Base-by-base conservation (phyloP, 2,329 filamentous ascomycete genomes). In the Botrytis pseudocinerea region DNA sequence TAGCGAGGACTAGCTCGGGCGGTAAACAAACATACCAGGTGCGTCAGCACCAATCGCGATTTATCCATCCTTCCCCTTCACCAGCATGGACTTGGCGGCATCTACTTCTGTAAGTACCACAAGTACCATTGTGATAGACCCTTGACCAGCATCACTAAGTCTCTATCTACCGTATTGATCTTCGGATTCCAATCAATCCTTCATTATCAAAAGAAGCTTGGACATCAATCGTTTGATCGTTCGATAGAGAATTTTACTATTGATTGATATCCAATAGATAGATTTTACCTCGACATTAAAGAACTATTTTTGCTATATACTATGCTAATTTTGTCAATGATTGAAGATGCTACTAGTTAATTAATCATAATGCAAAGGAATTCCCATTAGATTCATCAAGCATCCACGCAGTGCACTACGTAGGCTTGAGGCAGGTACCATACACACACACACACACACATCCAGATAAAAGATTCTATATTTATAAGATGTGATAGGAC, bases 1-100 rank as follows among this genome's bases (percentile, higher is more conserved):
- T 71, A 65, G 60, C 69, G 69, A 71, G 12, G 7, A 20, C n/a
- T 71, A 71, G 69, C 61, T 63, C 18, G 46, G 48, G 69, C 69
- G 69, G 69, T 42, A 57, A 71, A 51, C 59, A 48, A 63, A 32
- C 20, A 65, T 25, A 10, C 38, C 16, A 57, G 4, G n/a, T 8
- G 8, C 20, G 18, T 63, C 44, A 48, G 42, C 62, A 65, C 62
- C 62, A 65, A 65, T 22, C 38, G 40, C 18, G 61, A 64, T 64
- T 64, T 64, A 64, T 28, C 61, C 61, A 40, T 35, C 6, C 28
- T 35, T 20, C 28, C 42, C 42, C 28, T 35, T 51, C 63, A 32
- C 44, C 60, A 71, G 42, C 57, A 63, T 42, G 40, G 68, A 63
- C 57, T 70, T 68, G 57, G 66, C 54, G 66, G 54, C 66, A 69